These are phyloP conservation scores for Xylariaceae sp. DNA, from an alignment of 2,329 filamentous ascomycete species.

Conservation along the genomic window DNA sequence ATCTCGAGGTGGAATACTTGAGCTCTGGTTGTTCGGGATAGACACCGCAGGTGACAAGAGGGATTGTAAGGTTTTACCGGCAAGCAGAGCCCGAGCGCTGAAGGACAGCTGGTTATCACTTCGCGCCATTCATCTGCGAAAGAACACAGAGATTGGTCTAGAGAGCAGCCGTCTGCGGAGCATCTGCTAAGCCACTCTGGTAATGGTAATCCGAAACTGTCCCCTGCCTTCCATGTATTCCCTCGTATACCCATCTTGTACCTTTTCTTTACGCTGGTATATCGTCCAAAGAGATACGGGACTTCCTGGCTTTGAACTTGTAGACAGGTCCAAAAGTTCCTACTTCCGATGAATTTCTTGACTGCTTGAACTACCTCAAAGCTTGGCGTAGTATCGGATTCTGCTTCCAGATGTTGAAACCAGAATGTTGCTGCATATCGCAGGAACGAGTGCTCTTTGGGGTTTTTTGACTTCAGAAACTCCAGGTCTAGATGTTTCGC, in stretches of 20 bases:
- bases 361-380: neutral
- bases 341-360: conserved; percentile 5
- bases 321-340: conserved; percentile 11
- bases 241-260: conserved; percentile 7
- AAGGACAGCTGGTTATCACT: conserved; percentile 6
- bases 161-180: conserved; percentile 1
- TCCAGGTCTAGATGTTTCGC: conserved; percentile 7
- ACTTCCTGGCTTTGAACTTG: conserved; percentile 7
- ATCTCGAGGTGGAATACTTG: conserved; percentile 1
- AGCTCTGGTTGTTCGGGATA: conserved; percentile 1
- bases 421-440: conserved; percentile 9
- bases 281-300: conserved; percentile 9
- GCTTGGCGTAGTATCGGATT: conserved; percentile 1
- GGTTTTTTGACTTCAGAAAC: conserved; percentile 1
- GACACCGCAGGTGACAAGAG: conserved; percentile 9
- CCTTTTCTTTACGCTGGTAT: neutral
- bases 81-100: conserved; percentile 5
- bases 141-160: conserved; percentile 8
- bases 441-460: conserved; percentile 10
- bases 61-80: conserved; percentile 3
- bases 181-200: conserved; percentile 5
- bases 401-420: conserved; percentile 9
- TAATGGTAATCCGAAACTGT: conserved; percentile 8
- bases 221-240: conserved; percentile 6
- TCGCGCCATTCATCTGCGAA: conserved; percentile 12